Base-by-base conservation (phyloP, 192 early-diverging fungal species). In the Geranomyces variabilis region DNA sequence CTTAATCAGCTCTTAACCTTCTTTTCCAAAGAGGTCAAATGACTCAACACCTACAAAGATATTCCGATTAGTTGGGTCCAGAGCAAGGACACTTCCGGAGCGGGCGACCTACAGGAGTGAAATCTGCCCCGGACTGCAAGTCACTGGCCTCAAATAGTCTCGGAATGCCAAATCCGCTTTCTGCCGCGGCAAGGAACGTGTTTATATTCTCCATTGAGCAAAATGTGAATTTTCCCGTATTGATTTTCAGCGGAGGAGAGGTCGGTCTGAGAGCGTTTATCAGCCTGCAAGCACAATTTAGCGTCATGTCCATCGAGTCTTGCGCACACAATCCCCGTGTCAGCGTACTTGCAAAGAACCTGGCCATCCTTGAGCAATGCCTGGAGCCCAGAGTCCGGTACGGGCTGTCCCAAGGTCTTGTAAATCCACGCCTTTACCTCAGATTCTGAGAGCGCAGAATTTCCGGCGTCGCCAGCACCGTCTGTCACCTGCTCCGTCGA, bases 121-220 rank as follows among this genome's bases (percentile, higher is more conserved):
- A 7, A 55, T 63, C 56, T 33, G n/a, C 30, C 21, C 47, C 75
- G 21, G 75, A 51, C 12, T 67, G 56, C 22, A 77, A 22, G 45
- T 77, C 76, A 4, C 48, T 24, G 17, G 76, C 56, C 13, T 70
- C 48, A 60, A 77, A 74, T 44, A 56, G 63, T 44, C 46, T 55
- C 36, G 76, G 66, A 22, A 75, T 43, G 7, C 71, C 76, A 24
- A 74, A 34, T 6, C 56, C n/a, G 17, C 17, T 17, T 30, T 67
- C 58, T 9, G 63, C 57, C 4, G 34, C 71, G 19, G 28, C 63
- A n/a, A 77, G 49, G 44, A 63, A 77, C 26, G n/a, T 61, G 57
- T 77, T 77, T 17, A 77, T 69, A 61, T 77, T 77, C 34, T 77
- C 76, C 49, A 77, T 57, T 1, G 64, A n/a, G n/a, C 43, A 45